These are phyloP conservation scores for Solanum sitiens DNA, from an alignment of 257 asterid genomes.

Conservation along the genomic window DNA sequence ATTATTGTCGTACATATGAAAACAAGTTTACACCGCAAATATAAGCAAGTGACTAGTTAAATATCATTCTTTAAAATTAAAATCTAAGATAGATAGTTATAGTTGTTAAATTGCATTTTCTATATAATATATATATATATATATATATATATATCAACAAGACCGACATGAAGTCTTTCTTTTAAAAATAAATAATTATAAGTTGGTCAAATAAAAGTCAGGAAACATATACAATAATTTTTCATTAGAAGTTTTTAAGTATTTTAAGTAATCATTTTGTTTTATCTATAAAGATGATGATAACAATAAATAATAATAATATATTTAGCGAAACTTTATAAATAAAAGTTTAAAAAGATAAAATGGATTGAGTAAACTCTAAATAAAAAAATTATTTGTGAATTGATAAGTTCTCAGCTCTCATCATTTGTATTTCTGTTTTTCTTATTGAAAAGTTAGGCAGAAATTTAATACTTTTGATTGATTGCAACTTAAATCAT, in stretches of 20 bases:
- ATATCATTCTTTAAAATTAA: not conserved
- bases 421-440: not conserved
- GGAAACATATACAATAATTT: not conserved
- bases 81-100: not conserved
- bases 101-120: not conserved
- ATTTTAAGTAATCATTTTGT: not conserved
- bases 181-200: not conserved
- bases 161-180: not conserved
- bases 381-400: too few relatives aligned
- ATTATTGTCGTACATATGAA: not conserved
- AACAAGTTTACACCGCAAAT: not conserved
- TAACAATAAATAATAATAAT: too few relatives aligned
- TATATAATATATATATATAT: not conserved
- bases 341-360: too few relatives aligned
- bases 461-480: not conserved
- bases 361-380: too few relatives aligned
- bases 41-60: not conserved
- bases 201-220: not conserved
- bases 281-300: too few relatives aligned
- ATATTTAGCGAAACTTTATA: too few relatives aligned
- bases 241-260: not conserved
- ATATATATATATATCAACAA: not conserved
- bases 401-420: not conserved
- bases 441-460: not conserved
- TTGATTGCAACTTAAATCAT: not conserved